A percentile compares a stretch with the other conserved stretches of the same genome.
Evolutionary conservation across 352 stramenopile genomes (phyloP).

Genomic region (Globisporangium solare): DNA sequence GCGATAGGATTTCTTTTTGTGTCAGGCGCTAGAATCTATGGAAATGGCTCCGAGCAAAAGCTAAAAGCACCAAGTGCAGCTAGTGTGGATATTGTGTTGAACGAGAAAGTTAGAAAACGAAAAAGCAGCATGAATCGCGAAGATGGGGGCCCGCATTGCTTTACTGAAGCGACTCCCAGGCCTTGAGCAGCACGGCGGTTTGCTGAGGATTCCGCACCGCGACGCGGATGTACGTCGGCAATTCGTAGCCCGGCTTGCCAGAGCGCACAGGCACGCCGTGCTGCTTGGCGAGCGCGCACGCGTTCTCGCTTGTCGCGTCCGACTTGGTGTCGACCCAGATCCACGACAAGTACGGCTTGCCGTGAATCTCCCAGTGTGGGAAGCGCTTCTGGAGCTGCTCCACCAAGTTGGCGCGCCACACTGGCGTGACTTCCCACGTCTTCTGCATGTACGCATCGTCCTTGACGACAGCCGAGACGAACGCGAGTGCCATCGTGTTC

Average conservation of each 20-base stretch:
- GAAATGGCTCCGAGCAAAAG: background rate
- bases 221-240: constrained; percentile 81
- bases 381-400: constrained; percentile 51
- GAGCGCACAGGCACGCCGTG: constrained; percentile 84
- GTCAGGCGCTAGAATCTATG: background rate
- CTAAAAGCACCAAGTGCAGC: too few species aligned
- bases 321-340: constrained; percentile 87
- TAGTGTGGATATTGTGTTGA: background rate
- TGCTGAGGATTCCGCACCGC: constrained; percentile 73
- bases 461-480: constrained; percentile 79
- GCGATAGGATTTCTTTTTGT: background rate
- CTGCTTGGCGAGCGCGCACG: constrained; percentile 71
- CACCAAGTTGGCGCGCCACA: constrained; percentile 68
- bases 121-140: background rate
- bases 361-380: constrained; percentile 62
- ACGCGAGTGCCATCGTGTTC: constrained; percentile 88
- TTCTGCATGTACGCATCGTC: constrained; percentile 72
- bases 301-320: constrained; percentile 37
- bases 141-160: background rate
- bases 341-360: constrained; percentile 80
- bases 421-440: constrained; percentile 81
- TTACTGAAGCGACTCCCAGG: constrained; percentile 66
- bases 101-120: background rate
- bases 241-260: constrained; percentile 84
- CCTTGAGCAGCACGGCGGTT: constrained; percentile 65